Conservation (phyloP, 2,329 filamentous ascomycete genomes). For the Alternaria sp. region DNA sequence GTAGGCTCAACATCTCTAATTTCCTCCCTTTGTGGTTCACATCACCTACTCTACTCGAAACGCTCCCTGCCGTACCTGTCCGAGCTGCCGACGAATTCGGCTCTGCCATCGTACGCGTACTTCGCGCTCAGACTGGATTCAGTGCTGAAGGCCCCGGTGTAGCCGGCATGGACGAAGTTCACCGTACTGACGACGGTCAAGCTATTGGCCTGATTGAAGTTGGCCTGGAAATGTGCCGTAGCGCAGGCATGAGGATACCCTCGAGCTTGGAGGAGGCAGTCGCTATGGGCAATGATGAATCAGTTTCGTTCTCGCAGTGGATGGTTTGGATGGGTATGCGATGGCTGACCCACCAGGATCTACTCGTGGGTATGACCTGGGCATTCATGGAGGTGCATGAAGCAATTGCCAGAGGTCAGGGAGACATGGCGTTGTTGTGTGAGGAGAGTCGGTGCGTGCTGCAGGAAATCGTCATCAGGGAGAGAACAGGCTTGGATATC, state of each 20-base stretch:
- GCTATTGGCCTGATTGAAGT: conserved; percentile 45
- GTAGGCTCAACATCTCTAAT: conserved; percentile 4
- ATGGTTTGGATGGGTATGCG: conserved; percentile 26
- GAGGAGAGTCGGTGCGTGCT: not conserved
- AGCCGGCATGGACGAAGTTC: conserved; percentile 54
- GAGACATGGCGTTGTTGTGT: not conserved
- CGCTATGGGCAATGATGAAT: conserved; percentile 48
- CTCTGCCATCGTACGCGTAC: conserved; percentile 49
- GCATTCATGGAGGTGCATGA: conserved; percentile 41
- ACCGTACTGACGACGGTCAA: conserved; percentile 28
- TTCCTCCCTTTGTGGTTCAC: conserved; percentile 53
- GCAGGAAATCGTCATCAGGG: conserved; percentile 17
- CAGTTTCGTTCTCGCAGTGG: conserved; percentile 37
- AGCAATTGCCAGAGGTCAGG: conserved; percentile 5
- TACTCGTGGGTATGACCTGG: conserved; percentile 46
- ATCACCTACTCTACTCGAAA: conserved; percentile 50
- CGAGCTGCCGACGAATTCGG: conserved; percentile 44
- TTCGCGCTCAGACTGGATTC: conserved; percentile 54
- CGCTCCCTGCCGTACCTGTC: conserved; percentile 47
- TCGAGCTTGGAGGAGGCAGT: conserved; percentile 36
- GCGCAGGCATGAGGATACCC: conserved; percentile 22
- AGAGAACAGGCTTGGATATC: conserved; percentile 18
- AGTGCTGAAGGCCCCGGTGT: conserved; percentile 45
- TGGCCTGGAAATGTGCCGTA: conserved; percentile 40
- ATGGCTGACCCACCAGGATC: conserved; percentile 30